These are phyloP conservation scores for Cladophialophora immunda DNA, from an alignment of 2,329 filamentous ascomycete genomes.

Conservation along the genomic window DNA sequence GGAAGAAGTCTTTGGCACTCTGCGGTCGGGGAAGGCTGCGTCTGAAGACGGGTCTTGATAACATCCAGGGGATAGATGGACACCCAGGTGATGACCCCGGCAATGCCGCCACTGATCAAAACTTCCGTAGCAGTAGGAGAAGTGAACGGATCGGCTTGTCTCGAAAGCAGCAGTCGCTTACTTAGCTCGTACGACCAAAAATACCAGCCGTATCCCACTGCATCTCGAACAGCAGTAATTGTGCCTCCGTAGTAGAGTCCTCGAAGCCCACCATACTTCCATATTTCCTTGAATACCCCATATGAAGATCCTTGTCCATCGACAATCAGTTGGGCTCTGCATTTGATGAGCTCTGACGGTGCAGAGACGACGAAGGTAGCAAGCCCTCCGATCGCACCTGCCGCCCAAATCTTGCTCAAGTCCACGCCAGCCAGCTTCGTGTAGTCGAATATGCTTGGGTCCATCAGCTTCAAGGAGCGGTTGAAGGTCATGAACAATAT, in stretches of 20 bases:
- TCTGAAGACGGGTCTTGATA: slow-evolving; percentile 91
- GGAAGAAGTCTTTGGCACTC: slow-evolving; percentile 39
- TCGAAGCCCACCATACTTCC: slow-evolving; percentile 65
- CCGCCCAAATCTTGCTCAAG: slow-evolving; percentile 76
- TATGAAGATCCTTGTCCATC: slow-evolving; percentile 64
- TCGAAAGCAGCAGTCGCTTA: slow-evolving; percentile 65
- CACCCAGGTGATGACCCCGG: slow-evolving; percentile 87
- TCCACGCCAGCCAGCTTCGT: slow-evolving; percentile 55
- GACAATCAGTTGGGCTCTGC: slow-evolving; percentile 76
- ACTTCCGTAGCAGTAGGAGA: slow-evolving; percentile 65
- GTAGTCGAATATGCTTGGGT: slow-evolving; percentile 52
- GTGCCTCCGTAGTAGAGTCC: slow-evolving; percentile 83
- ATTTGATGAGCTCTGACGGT: slow-evolving; percentile 91
- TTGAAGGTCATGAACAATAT: slow-evolving; percentile 92
- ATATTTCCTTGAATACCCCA: slow-evolving; percentile 69
- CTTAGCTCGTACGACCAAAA: slow-evolving; percentile 91
- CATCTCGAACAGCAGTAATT: slow-evolving; percentile 83
- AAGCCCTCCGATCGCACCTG: slow-evolving; percentile 82
- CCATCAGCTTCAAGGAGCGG: slow-evolving; percentile 73
- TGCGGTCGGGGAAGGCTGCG: slow-evolving; percentile 59
- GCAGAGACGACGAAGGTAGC: slow-evolving; percentile 86
- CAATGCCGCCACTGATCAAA: slow-evolving; percentile 84
- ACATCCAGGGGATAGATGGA: slow-evolving; percentile 92
- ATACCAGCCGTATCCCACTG: slow-evolving; percentile 96
- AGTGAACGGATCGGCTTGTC: slow-evolving; percentile 40